Evolutionary conservation across 2,329 filamentous ascomycete genomes (phyloP), one percentile per base, ranked within the genome.

Genomic region (Ophiostoma novo-ulmi): DNA sequence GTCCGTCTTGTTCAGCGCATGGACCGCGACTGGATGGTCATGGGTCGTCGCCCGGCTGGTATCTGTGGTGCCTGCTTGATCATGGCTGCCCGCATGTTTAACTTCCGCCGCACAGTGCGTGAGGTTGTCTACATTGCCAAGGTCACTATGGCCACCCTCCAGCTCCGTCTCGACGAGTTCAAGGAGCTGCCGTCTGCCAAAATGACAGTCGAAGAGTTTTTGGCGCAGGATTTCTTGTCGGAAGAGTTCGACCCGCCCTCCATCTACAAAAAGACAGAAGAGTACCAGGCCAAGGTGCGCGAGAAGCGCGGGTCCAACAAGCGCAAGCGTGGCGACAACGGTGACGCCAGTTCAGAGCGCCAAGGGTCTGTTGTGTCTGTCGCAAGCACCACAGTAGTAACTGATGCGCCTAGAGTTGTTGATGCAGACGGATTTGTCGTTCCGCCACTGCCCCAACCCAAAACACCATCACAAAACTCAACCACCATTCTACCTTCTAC

Each of bases 51-150:
- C 58, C 95, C 95, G 20, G 94, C 94, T 7, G 95, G 95, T 74
- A 90, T 98, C 70, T 97, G 94, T 78, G 95, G 95, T 73, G 95
- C 95, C 14, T 97, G 94, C 75, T 86, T 99, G 67, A 91, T 99
- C 73, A 90, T 99, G 78, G 95, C 95, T 7, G 94, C 95, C 10
- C 91, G 95, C 69, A 98, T 98, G 91, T 97, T 97, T 85, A 98
- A 98, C 80, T 99, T 96, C 78, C 91, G 94, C 64, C 89, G 95
- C 22, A 97, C 93, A 0, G 89, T 97, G 14, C 88, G 93, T 39
- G 95, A 99, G 80, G 91, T 99, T 10, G 94, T 98, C n/a, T 98
- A 97, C 78, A 92, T 97, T 52, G 94, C 97, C 78, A 98, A 97
- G 78, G 94, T 98, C 68, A 96, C 94, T 61, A 96, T 96, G 74